These are phyloP conservation scores for Trichosanthes cucumerina DNA, from an alignment of 306 rosid genomes.

Conservation along the genomic window DNA sequence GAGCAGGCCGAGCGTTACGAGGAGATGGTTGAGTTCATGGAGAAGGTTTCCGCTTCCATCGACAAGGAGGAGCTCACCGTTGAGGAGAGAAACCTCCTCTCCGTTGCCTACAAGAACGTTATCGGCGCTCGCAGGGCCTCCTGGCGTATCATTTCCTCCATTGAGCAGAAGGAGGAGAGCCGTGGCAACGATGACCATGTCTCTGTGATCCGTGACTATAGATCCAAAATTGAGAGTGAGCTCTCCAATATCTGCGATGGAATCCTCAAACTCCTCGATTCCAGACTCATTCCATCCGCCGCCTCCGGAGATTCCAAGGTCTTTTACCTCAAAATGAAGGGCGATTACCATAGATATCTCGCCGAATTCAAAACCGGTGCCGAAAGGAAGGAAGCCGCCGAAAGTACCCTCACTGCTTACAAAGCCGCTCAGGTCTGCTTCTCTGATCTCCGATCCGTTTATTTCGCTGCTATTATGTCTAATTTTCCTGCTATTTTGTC, in stretches of 20 bases:
- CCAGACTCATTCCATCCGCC: conserved; percentile 91
- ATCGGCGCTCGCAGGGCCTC: conserved; percentile 93
- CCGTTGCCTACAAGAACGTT: conserved; percentile 95
- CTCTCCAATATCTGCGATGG: conserved; percentile 96
- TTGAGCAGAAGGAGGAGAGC: conserved; percentile 99
- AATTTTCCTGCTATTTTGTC: not conserved
- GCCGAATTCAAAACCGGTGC: conserved; percentile 98
- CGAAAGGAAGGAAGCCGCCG: conserved; percentile 96
- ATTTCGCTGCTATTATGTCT: not conserved
- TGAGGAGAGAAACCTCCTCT: conserved; percentile 90
- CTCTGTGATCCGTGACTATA: conserved; percentile 74
- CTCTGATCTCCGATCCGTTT: not conserved
- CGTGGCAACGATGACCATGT: conserved; percentile 99
- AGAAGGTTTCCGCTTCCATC: conserved; percentile 82
- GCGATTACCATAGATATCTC: conserved; percentile 90
- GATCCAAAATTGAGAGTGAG: conserved; percentile 94
- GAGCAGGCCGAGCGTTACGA: conserved; percentile 99
- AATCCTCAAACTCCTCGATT: conserved; percentile 83
- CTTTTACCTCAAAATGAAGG: conserved; percentile 97
- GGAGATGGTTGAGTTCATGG: conserved; percentile 99
- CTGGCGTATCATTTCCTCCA: conserved; percentile 96
- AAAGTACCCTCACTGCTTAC: conserved; percentile 93
- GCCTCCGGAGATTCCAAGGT: conserved; percentile 91
- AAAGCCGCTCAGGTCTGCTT: conserved; percentile 80
- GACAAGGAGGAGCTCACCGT: conserved; percentile 92